A percentile compares a stretch with the other conserved stretches of the same genome.
phyloP scores from a whole-genome alignment of 805 yeast species.

The Ogataea haglerorum region DNA sequence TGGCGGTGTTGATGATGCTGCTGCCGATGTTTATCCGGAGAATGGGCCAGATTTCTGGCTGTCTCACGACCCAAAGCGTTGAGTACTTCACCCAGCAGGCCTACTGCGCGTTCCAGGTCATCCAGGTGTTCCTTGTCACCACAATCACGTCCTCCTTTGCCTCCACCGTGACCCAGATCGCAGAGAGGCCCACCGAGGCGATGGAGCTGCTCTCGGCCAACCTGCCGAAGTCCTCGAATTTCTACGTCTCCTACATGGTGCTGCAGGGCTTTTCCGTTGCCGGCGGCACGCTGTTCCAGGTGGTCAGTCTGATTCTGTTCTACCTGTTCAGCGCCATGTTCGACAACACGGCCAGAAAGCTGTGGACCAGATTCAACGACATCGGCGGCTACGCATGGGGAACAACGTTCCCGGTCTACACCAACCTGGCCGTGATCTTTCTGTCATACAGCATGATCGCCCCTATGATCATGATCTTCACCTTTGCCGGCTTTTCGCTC shows the following conservation, averaged over 20 bases:
- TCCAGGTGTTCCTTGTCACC: conserved; percentile 68
- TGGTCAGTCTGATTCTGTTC: conserved; percentile 54
- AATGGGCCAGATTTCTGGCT: conserved; percentile 60
- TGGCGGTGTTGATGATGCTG: conserved; percentile 62
- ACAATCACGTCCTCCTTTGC: conserved; percentile 72
- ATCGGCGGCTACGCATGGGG: conserved; percentile 65
- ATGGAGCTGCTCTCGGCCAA: conserved; percentile 60
- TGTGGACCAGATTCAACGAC: conserved; percentile 54
- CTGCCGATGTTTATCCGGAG: conserved; percentile 63
- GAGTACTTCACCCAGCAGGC: conserved; percentile 66
- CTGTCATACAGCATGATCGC: conserved; percentile 71
- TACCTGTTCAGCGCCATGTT: conserved; percentile 54
- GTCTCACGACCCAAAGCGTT: conserved; percentile 51
- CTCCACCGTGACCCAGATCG: conserved; percentile 59
- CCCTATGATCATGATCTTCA: conserved; percentile 77
- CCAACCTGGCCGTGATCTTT: conserved; percentile 65
- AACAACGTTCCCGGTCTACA: conserved; percentile 71
- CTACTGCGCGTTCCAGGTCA: conserved; percentile 65
- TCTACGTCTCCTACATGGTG: conserved; percentile 63
- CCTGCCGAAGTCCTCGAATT: conserved; percentile 71
- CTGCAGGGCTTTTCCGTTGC: conserved; percentile 67
- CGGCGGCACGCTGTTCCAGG: conserved; percentile 63
- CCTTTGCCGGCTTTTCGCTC: conserved; percentile 64
- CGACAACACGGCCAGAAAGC: conserved; percentile 66
- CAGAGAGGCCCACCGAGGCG: conserved; percentile 55